Evolutionary conservation across 1,139 yeast genomes (phyloP).

Genomic region (Zygoascus sp.): DNA sequence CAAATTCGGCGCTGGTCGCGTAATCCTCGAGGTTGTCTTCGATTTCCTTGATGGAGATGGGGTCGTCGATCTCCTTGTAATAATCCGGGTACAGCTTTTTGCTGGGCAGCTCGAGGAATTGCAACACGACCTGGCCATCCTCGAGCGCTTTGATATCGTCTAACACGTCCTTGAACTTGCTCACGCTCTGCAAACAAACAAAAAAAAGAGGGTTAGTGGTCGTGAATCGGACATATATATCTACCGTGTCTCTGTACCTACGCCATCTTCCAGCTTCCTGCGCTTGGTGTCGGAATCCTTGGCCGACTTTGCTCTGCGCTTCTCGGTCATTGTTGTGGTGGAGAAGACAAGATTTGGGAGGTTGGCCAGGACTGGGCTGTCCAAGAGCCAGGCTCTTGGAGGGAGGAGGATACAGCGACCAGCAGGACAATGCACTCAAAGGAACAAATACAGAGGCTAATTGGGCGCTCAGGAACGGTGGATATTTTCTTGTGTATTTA

Average conservation of each 20-base stretch:
- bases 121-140: constrained; percentile 38
- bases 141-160: constrained; percentile 10
- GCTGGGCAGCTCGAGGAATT: constrained; percentile 66
- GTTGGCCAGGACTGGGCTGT: too few relatives aligned
- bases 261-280: constrained; percentile 8
- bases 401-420: not conserved
- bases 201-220: not conserved
- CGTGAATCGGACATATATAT: too few relatives aligned
- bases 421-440: too few relatives aligned
- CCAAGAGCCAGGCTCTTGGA: not conserved
- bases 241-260: too few relatives aligned
- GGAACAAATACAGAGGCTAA: too few relatives aligned
- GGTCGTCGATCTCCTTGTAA: constrained; percentile 57
- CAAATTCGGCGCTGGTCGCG: constrained; percentile 48
- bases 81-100: constrained; percentile 78
- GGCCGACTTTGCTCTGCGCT: constrained; percentile 8
- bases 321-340: constrained; percentile 9
- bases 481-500: too few relatives aligned
- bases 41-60: constrained; percentile 65
- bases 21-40: constrained; percentile 51
- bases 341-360: not conserved
- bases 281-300: constrained; percentile 5
- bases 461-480: too few relatives aligned
- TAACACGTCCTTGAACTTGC: not conserved
- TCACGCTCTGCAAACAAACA: not conserved